Base-by-base conservation (phyloP, 345 rosid genomes). In the Rhodamnia argentea region DNA sequence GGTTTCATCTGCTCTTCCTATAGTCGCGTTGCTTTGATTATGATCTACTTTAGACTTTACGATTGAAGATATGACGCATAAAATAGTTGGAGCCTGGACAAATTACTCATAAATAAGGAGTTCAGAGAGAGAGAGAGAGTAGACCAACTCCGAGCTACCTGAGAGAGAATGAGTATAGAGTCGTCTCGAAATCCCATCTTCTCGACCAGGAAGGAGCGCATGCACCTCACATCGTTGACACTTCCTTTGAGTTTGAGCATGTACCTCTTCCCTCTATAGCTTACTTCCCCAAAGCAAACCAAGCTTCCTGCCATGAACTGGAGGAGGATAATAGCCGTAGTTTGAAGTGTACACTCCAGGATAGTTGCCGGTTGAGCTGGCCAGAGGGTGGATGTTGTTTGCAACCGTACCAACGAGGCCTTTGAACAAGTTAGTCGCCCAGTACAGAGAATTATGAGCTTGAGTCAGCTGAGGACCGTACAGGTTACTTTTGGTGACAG, bases 221-320 rank as follows among this genome's bases (percentile, higher is more conserved):
- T 94, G 87, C 93, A 88, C 52, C 87, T 90, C 54, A 90, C 95
- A 57, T 94, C 95, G 58, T 92, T 94, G 24, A 91, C 83, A 58
- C 92, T 90, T 64, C 95, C 95, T 86, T 88, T 90, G 10, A 93
- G 87, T 42, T 27, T 86, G 51, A 47, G 51, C 42, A 29, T 86
- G 86, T 90, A 88, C 84, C 86, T 88, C 82, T 88, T 92, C 20
- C 91, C 89, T 64, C 59, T 27, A 82, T 93, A 94, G 86, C 88
- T 91, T 13, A 93, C 90, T 64, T 37, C 95, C 95, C 42, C 93
- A 90, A 11, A 94, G 87, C 87, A 94, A 52, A 20, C 95, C 96
- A 58, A 92, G 86, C 84, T 90, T 93, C 90, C 90, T 87, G 44
- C 94, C 78, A 58, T 76, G 85, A 11, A 44, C 81, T 10, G 84